These are phyloP conservation scores for Saposhnikovia divaricata DNA, from an alignment of 129 eudicot genomes.

Conservation along the genomic window DNA sequence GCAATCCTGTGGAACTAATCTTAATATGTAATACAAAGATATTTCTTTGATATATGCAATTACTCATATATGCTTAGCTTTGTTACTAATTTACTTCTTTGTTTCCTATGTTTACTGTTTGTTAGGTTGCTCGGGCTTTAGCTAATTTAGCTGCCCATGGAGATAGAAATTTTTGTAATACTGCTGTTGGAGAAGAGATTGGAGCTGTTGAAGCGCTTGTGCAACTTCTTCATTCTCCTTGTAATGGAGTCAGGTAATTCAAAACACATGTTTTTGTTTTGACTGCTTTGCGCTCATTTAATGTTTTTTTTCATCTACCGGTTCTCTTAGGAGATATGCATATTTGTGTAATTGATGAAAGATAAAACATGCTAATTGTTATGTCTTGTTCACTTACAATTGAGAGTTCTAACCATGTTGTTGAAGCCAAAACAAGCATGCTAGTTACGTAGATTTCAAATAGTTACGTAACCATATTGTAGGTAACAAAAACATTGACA, in stretches of 20 bases:
- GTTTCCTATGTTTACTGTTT: constrained; percentile 11
- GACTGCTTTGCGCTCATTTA: neutral
- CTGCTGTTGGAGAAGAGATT: constrained; percentile 85
- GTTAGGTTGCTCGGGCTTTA: constrained; percentile 94
- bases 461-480: too few relatives aligned
- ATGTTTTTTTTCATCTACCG: too few relatives aligned
- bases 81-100: neutral
- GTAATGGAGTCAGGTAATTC: constrained; percentile 82
- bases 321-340: neutral
- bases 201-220: constrained; percentile 99
- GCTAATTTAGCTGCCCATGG: constrained; percentile 99
- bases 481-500: too few relatives aligned
- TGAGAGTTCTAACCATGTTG: neutral
- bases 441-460: too few relatives aligned
- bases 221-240: constrained; percentile 65
- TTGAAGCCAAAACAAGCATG: neutral
- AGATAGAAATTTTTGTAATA: constrained; percentile 75
- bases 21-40: neutral
- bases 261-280: neutral
- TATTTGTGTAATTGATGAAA: neutral
- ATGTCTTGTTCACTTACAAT: neutral
- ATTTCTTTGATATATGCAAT: neutral
- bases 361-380: neutral
- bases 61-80: neutral
- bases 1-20: neutral